Conservation (phyloP, 257 asterid genomes). For the Solanum tacnaense region DNA sequence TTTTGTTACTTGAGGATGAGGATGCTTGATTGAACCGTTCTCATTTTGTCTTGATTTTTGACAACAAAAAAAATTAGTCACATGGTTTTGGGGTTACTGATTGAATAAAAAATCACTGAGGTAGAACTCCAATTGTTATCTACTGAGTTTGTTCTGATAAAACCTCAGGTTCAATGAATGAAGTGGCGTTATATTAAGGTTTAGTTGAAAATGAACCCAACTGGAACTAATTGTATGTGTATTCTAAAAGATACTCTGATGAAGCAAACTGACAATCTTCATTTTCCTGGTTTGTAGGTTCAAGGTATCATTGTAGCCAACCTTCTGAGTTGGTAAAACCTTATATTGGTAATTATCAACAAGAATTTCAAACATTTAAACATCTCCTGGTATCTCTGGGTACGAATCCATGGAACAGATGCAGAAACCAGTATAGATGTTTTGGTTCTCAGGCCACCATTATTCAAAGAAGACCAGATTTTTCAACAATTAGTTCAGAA, state of each 20-base stretch:
- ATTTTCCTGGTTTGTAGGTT: constrained; percentile 25
- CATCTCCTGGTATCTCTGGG: constrained; percentile 1
- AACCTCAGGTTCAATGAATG: neutral
- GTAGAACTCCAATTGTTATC: neutral
- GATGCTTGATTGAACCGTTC: neutral
- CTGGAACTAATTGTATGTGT: neutral
- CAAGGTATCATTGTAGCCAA: neutral
- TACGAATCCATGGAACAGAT: constrained; percentile 14
- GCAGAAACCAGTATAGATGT: constrained; percentile 20
- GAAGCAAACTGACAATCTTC: neutral
- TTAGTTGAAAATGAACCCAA: neutral
- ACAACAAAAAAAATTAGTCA: neutral
- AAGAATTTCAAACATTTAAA: neutral
- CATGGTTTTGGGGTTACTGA: neutral
- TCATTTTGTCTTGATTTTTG: neutral
- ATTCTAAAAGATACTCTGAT: neutral
- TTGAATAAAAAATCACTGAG: neutral
- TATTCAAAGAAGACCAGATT: constrained; percentile 42
- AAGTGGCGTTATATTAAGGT: neutral
- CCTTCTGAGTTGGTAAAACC: constrained; percentile 9
- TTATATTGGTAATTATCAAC: constrained; percentile 10
- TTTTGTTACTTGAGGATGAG: neutral
- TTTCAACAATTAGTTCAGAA: constrained; percentile 46
- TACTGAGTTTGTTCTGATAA: neutral
- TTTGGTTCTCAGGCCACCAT: constrained; percentile 40